Evolutionary conservation across 345 rosid genomes (phyloP).

Genomic region (Erucastrum elatum): DNA sequence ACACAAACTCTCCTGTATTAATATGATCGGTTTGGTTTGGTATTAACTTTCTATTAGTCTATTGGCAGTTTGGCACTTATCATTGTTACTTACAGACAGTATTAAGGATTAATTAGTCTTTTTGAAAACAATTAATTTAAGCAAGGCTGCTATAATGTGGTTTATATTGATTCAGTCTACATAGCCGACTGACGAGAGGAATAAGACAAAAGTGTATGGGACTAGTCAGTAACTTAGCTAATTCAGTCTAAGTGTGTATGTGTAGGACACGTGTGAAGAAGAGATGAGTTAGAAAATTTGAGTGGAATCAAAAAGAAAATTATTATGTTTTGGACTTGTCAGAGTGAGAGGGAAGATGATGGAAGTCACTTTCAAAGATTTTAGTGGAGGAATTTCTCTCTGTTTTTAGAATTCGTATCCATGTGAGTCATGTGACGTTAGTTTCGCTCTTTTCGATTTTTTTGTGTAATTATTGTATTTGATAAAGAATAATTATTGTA

Average conservation of each 20-base stretch:
- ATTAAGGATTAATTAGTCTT: background rate
- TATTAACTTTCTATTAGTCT: background rate
- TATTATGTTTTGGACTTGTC: background rate
- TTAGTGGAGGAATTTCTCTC: background rate
- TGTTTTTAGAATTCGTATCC: background rate
- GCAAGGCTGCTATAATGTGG: background rate
- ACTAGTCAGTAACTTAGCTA: background rate
- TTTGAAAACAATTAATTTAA: background rate
- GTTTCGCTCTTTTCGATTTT: background rate
- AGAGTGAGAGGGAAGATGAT: constrained; percentile 3
- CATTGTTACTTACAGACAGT: background rate
- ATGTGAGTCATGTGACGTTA: constrained; percentile 17
- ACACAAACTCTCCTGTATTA: background rate
- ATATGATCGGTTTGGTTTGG: background rate
- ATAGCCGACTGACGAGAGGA: constrained; percentile 2
- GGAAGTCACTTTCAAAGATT: constrained; percentile 9
- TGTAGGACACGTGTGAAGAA: constrained; percentile 14
- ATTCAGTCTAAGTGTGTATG: no score
- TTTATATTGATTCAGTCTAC: background rate
- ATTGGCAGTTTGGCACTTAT: background rate
- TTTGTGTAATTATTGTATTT: background rate
- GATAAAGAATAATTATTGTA: background rate
- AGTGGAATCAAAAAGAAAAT: background rate
- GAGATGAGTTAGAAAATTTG: background rate
- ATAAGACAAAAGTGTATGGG: background rate